These are phyloP conservation scores for apple (Malus domestica) DNA, from an alignment of 306 rosid genomes.

Conservation along the genomic window ASM211411v1 NC_041800.1:18281001-18281500, in stretches of 20 bases:
- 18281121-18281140: conserved; percentile 85
- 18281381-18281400: conserved; percentile 91
- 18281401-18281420: conserved; percentile 96
- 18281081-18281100: conserved; percentile 96
- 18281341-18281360: conserved; percentile 98
- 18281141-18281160: conserved; percentile 92
- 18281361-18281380: conserved; percentile 97
- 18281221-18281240: conserved; percentile 90
- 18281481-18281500: conserved; percentile 92
- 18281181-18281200: conserved; percentile 97
- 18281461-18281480: conserved; percentile 96
- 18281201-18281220: conserved; percentile 88
- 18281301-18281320: conserved; percentile 95
- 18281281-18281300: conserved; percentile 96
- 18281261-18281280: conserved; percentile 97
- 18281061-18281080: conserved; percentile 91
- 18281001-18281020: conserved; percentile 98
- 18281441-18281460: conserved; percentile 92
- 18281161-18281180: conserved; percentile 89
- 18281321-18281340: conserved; percentile 94
- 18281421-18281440: conserved; percentile 97
- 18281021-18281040: conserved; percentile 95
- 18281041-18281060: conserved; percentile 91
- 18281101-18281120: conserved; percentile 96
- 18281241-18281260: conserved; percentile 97